Base-by-base conservation (phyloP, 257 asterid genomes). In the Jaltomata sinuosa region DNA sequence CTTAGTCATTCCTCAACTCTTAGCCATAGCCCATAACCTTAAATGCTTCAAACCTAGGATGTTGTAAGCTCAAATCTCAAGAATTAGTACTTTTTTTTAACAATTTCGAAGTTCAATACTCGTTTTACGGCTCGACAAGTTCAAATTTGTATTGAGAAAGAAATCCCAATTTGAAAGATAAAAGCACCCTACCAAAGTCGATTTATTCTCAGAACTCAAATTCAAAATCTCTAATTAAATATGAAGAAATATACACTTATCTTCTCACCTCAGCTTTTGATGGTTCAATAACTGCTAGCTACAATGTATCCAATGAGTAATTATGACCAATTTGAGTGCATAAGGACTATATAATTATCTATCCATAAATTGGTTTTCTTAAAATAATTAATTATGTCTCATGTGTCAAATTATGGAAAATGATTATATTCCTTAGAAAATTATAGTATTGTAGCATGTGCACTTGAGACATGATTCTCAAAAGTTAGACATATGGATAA, bases 121-220 rank as follows among this genome's bases (percentile, higher is more conserved):
- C 2, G 0, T 10, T 15, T 64, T 31, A 11, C 1, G 6, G 16
- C 10, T 32, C 0, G 15, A 67, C 6, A 67, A 50, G 22, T 68
- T 34, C 7, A 18, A 6, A 67, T 67, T 67, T 16, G 4, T 12
- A 3, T 34, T 0, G 18, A 65, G 3, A 65, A 8, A n/a, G n/a
- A n/a, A 8, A 16, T 36, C 49, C 38, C 5, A 40, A 16, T 5
- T 16, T 65, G 2, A 18, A 34, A 6, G 0, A 0, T 67, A 67
- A 18, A 16, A 0, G 0, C 21, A 3, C 11, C 3, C 0, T 31
- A 32, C 0, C n/a, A 67, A 67, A 67, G 15, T 8, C 4, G 3
- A 1, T 3, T 32, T n/a, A 0, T 32, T 32, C 11, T 1, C 9
- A 18, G 0, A 0, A 32, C 8, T 34, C 4, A 67, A 67, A 34